Evolutionary conservation across 805 yeast species (phyloP).

Genomic region (Torulaspora maleeae): DNA sequence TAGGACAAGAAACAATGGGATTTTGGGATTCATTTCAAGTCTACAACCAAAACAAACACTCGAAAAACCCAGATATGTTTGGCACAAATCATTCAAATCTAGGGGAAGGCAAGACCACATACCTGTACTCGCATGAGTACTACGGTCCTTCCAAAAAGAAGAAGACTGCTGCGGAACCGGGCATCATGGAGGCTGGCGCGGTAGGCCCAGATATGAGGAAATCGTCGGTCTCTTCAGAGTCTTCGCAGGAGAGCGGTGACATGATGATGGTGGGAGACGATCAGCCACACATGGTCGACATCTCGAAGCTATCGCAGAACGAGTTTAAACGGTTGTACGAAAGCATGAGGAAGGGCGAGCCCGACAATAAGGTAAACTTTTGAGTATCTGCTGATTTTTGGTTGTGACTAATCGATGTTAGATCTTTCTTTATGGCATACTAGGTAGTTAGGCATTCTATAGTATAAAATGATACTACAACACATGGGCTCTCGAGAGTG

Average conservation of each 20-base stretch:
- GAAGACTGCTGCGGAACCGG: not conserved
- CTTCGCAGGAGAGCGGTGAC: constrained; percentile 1
- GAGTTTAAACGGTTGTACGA: constrained; percentile 26
- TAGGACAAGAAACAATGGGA: constrained; percentile 12
- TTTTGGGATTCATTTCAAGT: constrained; percentile 35
- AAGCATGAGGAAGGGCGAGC: constrained; percentile 25
- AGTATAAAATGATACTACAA: constrained; percentile 1
- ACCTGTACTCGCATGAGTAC: constrained; percentile 24
- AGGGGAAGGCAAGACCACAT: constrained; percentile 20
- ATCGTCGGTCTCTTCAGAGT: constrained; percentile 9
- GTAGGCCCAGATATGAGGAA: constrained; percentile 5
- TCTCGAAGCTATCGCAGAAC: constrained; percentile 20
- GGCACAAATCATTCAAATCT: constrained; percentile 23
- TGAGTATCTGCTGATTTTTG: not conserved
- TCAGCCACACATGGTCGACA: constrained; percentile 16
- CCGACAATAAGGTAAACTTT: constrained; percentile 26
- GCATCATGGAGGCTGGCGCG: not conserved
- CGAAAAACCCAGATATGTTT: constrained; percentile 16
- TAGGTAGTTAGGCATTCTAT: constrained; percentile 5
- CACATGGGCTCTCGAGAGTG: not conserved
- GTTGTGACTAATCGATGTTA: not conserved
- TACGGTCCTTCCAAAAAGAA: constrained; percentile 11
- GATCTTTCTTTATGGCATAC: not conserved
- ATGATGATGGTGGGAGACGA: constrained; percentile 4
- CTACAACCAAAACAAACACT: constrained; percentile 33